A percentile compares a stretch with the other conserved stretches of the same genome.
Evolutionary conservation across 202 grass and related monocot genomes (phyloP).

Genomic region (Eragrostis tef): DNA sequence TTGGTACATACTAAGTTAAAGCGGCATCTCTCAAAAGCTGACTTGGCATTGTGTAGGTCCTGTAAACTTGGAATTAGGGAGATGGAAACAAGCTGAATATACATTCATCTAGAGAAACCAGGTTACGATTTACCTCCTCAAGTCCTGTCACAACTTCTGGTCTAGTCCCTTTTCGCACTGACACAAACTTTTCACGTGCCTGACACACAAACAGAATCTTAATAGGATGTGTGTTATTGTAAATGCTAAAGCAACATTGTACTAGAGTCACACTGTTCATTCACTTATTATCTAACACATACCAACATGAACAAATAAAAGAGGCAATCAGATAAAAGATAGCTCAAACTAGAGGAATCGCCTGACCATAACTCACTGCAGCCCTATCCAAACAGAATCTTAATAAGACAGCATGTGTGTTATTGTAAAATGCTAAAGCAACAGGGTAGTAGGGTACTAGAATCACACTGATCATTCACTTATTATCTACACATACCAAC

Average conservation of each 20-base stretch:
- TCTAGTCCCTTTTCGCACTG: slow-evolving; percentile 86
- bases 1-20: slow-evolving; percentile 95
- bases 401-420: slow-evolving; percentile 25
- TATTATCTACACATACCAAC: slow-evolving; percentile 35
- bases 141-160: slow-evolving; percentile 78
- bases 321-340: slow-evolving; percentile 37
- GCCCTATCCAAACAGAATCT: slow-evolving; percentile 82
- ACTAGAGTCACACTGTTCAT: background rate
- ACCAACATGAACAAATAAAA: slow-evolving; percentile 40
- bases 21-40: slow-evolving; percentile 86
- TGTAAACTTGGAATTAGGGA: slow-evolving; percentile 54
- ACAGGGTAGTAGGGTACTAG: background rate
- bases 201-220: slow-evolving; percentile 54
- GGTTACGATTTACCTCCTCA: slow-evolving; percentile 68
- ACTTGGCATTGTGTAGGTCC: slow-evolving; percentile 93
- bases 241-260: slow-evolving; percentile 20
- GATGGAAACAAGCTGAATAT: slow-evolving; percentile 28
- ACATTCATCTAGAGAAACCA: slow-evolving; percentile 14
- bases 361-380: slow-evolving; percentile 90
- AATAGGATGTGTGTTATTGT: slow-evolving; percentile 16
- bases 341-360: slow-evolving; percentile 44
- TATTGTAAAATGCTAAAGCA: slow-evolving; percentile 26
- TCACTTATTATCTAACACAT: slow-evolving; percentile 26
- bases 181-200: slow-evolving; percentile 95
- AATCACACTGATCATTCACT: background rate